Evolutionary conservation across 169 alveolate species (phyloP), one percentile per base, ranked within the genome.

Genomic region (Cryptosporidium bovis): DNA sequence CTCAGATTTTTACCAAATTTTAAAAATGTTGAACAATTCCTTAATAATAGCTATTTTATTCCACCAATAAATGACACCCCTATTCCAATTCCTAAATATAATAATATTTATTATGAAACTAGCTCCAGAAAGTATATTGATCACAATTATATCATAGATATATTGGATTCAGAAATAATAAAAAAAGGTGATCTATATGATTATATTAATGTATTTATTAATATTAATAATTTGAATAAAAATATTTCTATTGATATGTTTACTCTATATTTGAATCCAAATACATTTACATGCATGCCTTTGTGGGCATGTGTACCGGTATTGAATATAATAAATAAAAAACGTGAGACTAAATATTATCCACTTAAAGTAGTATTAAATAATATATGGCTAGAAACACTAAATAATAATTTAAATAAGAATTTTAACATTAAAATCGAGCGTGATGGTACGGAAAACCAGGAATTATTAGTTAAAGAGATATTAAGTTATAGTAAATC

Each of bases 221-320:
- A 53, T 10, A n/a, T 53, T 4, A 69, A 69, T n/a, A 1, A 44
- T 20, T 46, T 50, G 15, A 44, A 44, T 27, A 40, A 66, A 48
- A 66, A 20, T 66, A 16, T 66, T 18, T 51, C 34, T 53, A 12
- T 44, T 20, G 83, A 69, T 62, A 51, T 69, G 51, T 69, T 51
- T 55, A 69, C 83, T 4, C 53, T 69, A 20, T 53, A 51, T 55
- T 53, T 69, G 51, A 51, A 69, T 56, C 83, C 83, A 31, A 56
- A 36, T 55, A 69, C 66, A 36, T 69, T 27, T 69, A 55, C 67
- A 51, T 69, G 83, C 56, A 51, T 69, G 51, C 83, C 83, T 10
- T 33, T 69, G 56, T 69, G 83, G 83, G 51, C 56, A 18, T 33
- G 67, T 33, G 51, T 69, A 53, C 83, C 83, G 48, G 56, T 69